A percentile compares a stretch with the other conserved stretches of the same genome.
Evolutionary conservation across 139 green algal species (phyloP).

Genomic region (Chlamydomonas applanata): DNA sequence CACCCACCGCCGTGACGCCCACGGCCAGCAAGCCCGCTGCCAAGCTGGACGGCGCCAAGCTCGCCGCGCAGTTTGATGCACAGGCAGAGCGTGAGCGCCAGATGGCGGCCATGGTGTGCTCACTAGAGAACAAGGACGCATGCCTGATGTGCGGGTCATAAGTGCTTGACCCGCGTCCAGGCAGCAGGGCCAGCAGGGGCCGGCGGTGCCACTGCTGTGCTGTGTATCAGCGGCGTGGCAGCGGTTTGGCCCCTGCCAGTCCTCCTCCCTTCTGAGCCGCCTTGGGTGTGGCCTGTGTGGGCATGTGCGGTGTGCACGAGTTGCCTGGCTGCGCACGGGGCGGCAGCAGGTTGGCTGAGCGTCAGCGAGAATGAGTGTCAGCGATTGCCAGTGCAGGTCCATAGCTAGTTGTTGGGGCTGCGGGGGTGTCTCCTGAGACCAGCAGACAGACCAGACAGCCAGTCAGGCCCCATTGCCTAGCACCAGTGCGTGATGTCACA

Average conservation of each 20-base stretch:
- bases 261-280: background rate
- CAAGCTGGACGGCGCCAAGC: background rate
- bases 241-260: background rate
- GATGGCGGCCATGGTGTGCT: conserved; percentile 90
- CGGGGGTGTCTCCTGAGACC: no score
- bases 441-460: no score
- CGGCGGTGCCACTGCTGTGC: background rate
- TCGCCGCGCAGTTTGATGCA: conserved; percentile 13
- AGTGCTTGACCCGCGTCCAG: background rate
- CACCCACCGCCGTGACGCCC: conserved; percentile 15
- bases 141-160: conserved; percentile 95
- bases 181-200: background rate
- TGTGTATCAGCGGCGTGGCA: background rate
- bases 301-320: background rate
- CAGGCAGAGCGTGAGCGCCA: conserved; percentile 59
- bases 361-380: no score
- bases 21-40: conserved; percentile 8
- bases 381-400: no score
- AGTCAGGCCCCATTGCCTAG: no score
- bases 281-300: background rate
- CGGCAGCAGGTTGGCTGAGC: no score
- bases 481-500: no score
- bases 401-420: no score
- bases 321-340: background rate
- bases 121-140: conserved; percentile 94